Conservation (phyloP, 345 rosid genomes). For the Zanthoxylum bungeanum region DNA sequence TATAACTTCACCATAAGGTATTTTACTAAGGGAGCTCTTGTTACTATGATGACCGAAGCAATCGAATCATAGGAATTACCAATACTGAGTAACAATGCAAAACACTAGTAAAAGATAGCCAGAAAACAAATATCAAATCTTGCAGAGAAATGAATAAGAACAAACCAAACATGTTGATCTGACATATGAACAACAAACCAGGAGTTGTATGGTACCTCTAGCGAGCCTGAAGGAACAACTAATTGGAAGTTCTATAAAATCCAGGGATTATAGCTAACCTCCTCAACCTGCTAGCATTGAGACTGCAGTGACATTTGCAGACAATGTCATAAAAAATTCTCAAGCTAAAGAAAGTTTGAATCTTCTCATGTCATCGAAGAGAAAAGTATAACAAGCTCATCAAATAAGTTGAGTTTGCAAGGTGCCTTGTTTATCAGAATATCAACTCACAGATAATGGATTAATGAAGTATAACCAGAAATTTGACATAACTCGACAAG, state of each 20-base stretch:
- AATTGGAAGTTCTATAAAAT: slow-evolving; percentile 53
- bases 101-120: background rate
- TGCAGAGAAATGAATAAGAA: background rate
- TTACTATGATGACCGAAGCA: background rate
- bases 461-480: too few species aligned
- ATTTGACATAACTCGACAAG: too few species aligned
- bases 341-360: slow-evolving; percentile 24
- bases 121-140: background rate
- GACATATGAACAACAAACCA: slow-evolving; percentile 27
- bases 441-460: background rate
- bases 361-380: slow-evolving; percentile 25
- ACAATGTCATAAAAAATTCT: slow-evolving; percentile 42
- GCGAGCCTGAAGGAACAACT: slow-evolving; percentile 47
- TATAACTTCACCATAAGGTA: background rate
- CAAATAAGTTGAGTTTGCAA: background rate
- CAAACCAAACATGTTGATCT: too few species aligned
- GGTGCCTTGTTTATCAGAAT: background rate
- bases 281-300: slow-evolving; percentile 64
- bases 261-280: slow-evolving; percentile 54
- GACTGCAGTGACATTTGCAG: slow-evolving; percentile 77
- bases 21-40: background rate
- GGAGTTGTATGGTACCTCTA: slow-evolving; percentile 60
- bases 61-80: background rate
- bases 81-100: background rate
- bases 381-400: background rate